A percentile compares a stretch with the other conserved stretches of the same genome.
These are phyloP conservation scores for Passiflora organensis DNA, from an alignment of 345 rosid species.

Conservation along the genomic window DNA sequence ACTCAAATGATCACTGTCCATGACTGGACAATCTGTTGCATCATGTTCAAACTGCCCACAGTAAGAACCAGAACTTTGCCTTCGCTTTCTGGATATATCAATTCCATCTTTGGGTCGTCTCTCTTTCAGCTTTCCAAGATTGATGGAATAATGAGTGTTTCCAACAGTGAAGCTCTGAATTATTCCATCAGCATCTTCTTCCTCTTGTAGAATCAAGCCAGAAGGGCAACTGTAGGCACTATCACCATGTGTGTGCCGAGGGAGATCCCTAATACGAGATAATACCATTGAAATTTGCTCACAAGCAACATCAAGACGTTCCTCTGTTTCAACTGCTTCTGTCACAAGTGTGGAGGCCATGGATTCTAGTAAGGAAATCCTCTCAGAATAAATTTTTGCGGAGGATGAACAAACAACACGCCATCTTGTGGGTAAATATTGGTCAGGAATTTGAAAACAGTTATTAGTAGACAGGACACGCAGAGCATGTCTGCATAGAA, in stretches of 20 bases:
- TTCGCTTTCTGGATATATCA: conserved; percentile 34
- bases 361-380: conserved; percentile 44
- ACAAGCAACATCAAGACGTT: conserved; percentile 51
- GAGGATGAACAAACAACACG: conserved; percentile 17
- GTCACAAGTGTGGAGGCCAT: conserved; percentile 41
- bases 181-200: conserved; percentile 43
- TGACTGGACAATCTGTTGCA: conserved; percentile 37
- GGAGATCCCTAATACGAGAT: conserved; percentile 37
- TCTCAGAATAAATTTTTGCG: conserved; percentile 26
- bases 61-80: conserved; percentile 41
- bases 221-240: conserved; percentile 35
- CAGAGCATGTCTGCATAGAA: conserved; percentile 56
- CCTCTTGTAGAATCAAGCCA: conserved; percentile 43
- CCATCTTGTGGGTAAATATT: conserved; percentile 42
- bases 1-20: conserved; percentile 32
- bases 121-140: conserved; percentile 45
- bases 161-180: conserved; percentile 33
- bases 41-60: conserved; percentile 50
- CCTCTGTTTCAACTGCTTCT: conserved; percentile 47
- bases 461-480: conserved; percentile 52
- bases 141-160: conserved; percentile 28
- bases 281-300: conserved; percentile 39
- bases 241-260: conserved; percentile 27
- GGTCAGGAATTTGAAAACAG: conserved; percentile 60
- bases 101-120: conserved; percentile 36